Evolutionary conservation across 1,284 basidiomycete genomes (phyloP), one percentile per base, ranked within the genome.

Genomic region (Irpex sp.): DNA sequence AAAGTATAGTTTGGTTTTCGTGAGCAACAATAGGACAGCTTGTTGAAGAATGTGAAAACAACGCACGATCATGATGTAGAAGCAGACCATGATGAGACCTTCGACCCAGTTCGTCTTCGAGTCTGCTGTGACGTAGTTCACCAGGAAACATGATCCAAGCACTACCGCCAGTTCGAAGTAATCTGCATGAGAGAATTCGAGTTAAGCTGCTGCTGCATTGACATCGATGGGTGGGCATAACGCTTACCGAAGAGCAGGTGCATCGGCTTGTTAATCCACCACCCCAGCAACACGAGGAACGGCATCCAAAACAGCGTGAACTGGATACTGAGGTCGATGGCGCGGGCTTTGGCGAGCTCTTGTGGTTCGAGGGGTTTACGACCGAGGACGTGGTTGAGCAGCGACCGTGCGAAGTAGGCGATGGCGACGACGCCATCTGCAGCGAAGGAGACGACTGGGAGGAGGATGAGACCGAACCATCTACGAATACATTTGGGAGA

Each of bases 101-200:
- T 79, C 77, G 1, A 81, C 82, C 85, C 86, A 88, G 70, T 89
- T 89, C 0, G 87, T 89, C 74, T 88, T 88, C 5, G 84, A 77
- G 70, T 89, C 87, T 0, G 85, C 83, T 1, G 87, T 89, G 54
- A 89, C 84, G 70, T 88, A 88, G 74, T 88, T 91, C 54, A 89
- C 88, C 51, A 90, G 76, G 77, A 90, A 89, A 69, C 84, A 86
- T 0, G 85, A 79, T 0, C 82, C 85, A 13, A 90, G 73, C 21
- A 88, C 72, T 31, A 86, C 70, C 1, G 83, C 81, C 1, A 89
- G 83, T 70, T 89, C 87, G 68, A 85, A 89, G 37, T 79, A 69
- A 67, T 83, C 81, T 81, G 66, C 31, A 34, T 5, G 6, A 34
- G 31, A 6, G 5, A 34, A 34, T 34, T 34, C 6, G 5, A 6